Base-by-base conservation (phyloP, 805 yeast species). In the Yamadazyma phyllophila region DNA sequence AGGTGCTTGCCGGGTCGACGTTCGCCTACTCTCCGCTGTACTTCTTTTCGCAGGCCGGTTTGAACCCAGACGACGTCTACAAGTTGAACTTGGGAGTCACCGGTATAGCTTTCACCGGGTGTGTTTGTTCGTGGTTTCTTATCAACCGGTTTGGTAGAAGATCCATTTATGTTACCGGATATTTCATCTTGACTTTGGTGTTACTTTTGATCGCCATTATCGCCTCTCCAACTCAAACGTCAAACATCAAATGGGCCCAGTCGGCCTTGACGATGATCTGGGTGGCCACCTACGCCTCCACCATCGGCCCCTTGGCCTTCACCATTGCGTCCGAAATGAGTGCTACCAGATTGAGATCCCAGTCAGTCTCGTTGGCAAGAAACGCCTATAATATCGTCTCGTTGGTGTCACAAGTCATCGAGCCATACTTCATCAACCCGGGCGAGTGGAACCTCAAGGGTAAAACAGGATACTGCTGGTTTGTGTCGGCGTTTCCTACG, bases 381-480 rank as follows among this genome's bases (percentile, higher is more conserved):
- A 54, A 53, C 40, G 54, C 55, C 16, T 55, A 57, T 43, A 64
- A 67, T 49, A 36, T 64, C 13, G 58, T 59, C 29, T 60, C 63
- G 32, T 61, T 66, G 42, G 57, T 67, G 47, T 59, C 66, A 45
- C 54, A 69, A 16, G 61, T 76, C 41, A 63, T 72, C 38, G 56
- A 53, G 36, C 83, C 83, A 12, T 76, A 74, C 53, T 67, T 78
- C 73, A 62, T 78, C 53, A 78, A 76, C 51, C 73, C 79, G 1
- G 59, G 59, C 14, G 65, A 65, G 30, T 77, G 74, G 47, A 67
- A 78, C 50, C 62, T 73, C 71, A 70, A 73, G 30, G 77, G 76
- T n/a, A 76, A 76, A 54, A 71, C 78, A 29, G 80, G 73, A 2
- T 74, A 72, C 53, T 63, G 77, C 46, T 68, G 77, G 69, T 74